Evolutionary conservation across 2,329 filamentous ascomycete species (phyloP).

Genomic region (Alternaria gansuensis): DNA sequence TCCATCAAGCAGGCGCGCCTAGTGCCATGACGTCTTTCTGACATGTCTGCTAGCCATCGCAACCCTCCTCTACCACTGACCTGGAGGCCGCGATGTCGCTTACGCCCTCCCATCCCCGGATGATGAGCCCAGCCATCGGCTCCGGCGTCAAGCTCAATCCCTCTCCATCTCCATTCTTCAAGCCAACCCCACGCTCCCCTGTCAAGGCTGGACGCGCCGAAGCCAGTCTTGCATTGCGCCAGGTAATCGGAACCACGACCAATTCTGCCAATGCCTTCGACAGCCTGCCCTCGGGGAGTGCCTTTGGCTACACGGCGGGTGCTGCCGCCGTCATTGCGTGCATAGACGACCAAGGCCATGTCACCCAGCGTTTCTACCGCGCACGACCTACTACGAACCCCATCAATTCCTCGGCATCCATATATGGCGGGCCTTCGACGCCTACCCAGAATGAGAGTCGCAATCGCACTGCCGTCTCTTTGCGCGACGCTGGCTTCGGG

Average conservation of each 20-base stretch:
- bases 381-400: constrained; percentile 78
- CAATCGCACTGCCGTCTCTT: constrained; percentile 66
- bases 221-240: constrained; percentile 72
- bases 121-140: constrained; percentile 54
- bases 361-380: constrained; percentile 87
- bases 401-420: constrained; percentile 66
- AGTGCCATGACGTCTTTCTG: constrained; percentile 41
- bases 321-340: constrained; percentile 91
- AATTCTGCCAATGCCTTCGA: constrained; percentile 86
- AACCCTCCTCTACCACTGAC: constrained; percentile 38
- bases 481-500: constrained; percentile 60
- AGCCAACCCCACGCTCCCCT: constrained; percentile 71
- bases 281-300: constrained; percentile 71
- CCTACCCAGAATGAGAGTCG: constrained; percentile 62
- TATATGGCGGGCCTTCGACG: constrained; percentile 63
- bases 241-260: constrained; percentile 91
- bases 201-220: constrained; percentile 59
- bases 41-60: constrained; percentile 38
- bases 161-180: constrained; percentile 69
- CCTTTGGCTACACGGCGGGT: constrained; percentile 90
- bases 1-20: constrained; percentile 24
- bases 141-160: constrained; percentile 65
- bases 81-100: constrained; percentile 51
- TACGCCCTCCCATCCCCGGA: constrained; percentile 53
- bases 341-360: constrained; percentile 70